A percentile compares a stretch with the other conserved stretches of the same genome.
Conservation (phyloP, 108 stramenopile genomes). For the Nannochloropsis salina region DNA sequence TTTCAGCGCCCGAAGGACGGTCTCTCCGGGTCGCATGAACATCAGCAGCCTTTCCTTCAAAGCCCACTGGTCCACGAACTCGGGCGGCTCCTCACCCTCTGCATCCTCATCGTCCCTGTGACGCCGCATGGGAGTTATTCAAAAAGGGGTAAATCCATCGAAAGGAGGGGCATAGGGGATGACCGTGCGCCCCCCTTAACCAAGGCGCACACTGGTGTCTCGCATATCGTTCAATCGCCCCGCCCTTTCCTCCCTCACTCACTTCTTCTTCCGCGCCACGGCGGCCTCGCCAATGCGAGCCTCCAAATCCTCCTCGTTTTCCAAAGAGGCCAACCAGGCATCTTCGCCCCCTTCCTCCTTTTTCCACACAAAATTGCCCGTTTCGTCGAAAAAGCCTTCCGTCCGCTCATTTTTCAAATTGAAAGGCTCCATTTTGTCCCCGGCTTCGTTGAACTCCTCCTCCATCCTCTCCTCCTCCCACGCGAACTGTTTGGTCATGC, state of each 20-base stretch:
- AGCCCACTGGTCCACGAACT: constrained; percentile 28
- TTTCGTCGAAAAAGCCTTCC: constrained; percentile 52
- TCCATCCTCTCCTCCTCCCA: constrained; percentile 53
- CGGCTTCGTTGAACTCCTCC: constrained; percentile 51
- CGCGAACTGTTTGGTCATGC: constrained; percentile 40
- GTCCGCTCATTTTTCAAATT: constrained; percentile 50
- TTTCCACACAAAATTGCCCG: constrained; percentile 56
- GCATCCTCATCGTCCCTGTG: neutral
- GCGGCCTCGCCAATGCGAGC: constrained; percentile 11
- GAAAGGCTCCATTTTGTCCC: constrained; percentile 53
- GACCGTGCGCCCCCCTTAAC: too few species aligned
- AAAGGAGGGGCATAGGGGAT: neutral
- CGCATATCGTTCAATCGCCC: neutral
- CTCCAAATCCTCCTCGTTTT: constrained; percentile 15
- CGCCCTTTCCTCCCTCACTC: neutral
- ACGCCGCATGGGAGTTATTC: neutral
- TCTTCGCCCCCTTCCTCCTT: constrained; percentile 28
- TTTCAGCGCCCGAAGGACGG: constrained; percentile 37
- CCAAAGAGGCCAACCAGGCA: constrained; percentile 19
- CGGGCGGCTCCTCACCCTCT: constrained; percentile 18
- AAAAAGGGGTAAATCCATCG: neutral
- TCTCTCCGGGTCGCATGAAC: constrained; percentile 45
- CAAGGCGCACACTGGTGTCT: too few species aligned
- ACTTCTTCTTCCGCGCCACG: neutral
- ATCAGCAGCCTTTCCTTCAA: constrained; percentile 30